These are phyloP conservation scores for Pseudogymnoascus sp. DNA, from an alignment of 2,329 filamentous ascomycete genomes.

Conservation along the genomic window DNA sequence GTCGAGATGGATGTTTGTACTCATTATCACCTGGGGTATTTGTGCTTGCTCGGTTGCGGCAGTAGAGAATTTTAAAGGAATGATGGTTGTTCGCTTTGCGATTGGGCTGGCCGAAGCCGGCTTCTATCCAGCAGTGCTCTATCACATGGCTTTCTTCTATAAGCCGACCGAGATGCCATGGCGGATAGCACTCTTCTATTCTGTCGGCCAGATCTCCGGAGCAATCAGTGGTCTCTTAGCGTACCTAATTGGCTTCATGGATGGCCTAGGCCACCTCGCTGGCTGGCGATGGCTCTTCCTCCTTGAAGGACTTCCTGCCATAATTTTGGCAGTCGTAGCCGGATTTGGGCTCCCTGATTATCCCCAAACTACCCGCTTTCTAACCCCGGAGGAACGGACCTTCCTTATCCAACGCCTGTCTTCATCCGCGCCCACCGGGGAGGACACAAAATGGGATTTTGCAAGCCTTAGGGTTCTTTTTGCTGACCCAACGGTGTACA, in stretches of 20 bases:
- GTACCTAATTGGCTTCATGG: constrained; percentile 33
- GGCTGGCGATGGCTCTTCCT: constrained; percentile 34
- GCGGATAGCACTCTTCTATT: constrained; percentile 34
- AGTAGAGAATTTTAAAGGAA: constrained; percentile 30
- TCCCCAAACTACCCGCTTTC: constrained; percentile 27
- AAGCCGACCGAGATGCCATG: constrained; percentile 30
- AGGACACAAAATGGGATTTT: constrained; percentile 30
- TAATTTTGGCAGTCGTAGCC: constrained; percentile 27
- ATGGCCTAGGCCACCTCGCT: constrained; percentile 27
- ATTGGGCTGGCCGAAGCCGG: constrained; percentile 33
- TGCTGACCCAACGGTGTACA: constrained; percentile 32
- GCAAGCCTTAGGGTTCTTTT: constrained; percentile 27
- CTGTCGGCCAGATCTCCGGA: constrained; percentile 30
- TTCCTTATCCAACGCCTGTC: constrained; percentile 26
- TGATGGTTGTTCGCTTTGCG: constrained; percentile 34
- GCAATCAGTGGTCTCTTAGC: constrained; percentile 32
- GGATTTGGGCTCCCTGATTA: constrained; percentile 30
- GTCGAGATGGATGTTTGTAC: constrained; percentile 27
- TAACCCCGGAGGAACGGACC: constrained; percentile 25
- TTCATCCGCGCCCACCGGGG: constrained; percentile 26
- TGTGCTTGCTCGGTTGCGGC: constrained; percentile 32
- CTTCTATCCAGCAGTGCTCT: constrained; percentile 32
- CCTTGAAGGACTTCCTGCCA: constrained; percentile 32
- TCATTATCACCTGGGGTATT: constrained; percentile 30
- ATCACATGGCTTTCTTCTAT: constrained; percentile 36